Evolutionary conservation across 2,329 filamentous ascomycete genomes (phyloP), one percentile per base, ranked within the genome.

Genomic region (Hirsutella minnesotensis): DNA sequence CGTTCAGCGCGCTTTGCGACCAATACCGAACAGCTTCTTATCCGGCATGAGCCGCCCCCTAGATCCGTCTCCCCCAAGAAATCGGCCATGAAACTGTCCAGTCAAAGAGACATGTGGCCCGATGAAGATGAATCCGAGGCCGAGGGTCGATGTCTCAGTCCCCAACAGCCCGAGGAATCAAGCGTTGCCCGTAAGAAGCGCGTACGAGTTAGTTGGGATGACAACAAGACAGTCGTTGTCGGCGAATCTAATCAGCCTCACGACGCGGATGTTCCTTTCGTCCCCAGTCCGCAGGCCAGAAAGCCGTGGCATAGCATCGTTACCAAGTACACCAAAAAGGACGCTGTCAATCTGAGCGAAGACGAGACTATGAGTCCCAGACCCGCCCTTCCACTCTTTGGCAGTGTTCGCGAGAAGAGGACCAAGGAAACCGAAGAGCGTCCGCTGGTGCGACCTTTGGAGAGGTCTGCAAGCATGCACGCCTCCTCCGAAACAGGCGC

Each of bases 141-240:
- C 36, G 70, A 66, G 1, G 52, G 47, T 35, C 57, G 52, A 38
- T 50, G 44, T 21, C 49, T 51, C 29, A 55, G 53, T 12, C 50
- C 53, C 15, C 51, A 46, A 5, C 40, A 41, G 4, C 53, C 56
- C 7, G 65, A 70, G 3, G 71, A 75, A 10, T 21, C 53, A 2
- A 39, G 53, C 2, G 27, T 59, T 1, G 52, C 61, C 16, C 68
- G 75, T 46, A 86, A 79, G 62, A 86, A 82, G 59, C 74, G 70
- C 33, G 75, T 75, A 1, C 71, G 84, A 20, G 84, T 89, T 38
- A 95, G 87, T 62, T 95, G 88, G 55, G 81, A 86, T 48, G 82
- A 86, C 40, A 72, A 73, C 29, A 69, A 63, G n/a, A 73, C 70
- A 9, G 63, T 73, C 9, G 63, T 77, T 2, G 68, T 77, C 19